A percentile compares a stretch with the other conserved stretches of the same genome.
Evolutionary conservation across 1,284 basidiomycete species (phyloP).

Genomic region (Xerocomus nothofagi): DNA sequence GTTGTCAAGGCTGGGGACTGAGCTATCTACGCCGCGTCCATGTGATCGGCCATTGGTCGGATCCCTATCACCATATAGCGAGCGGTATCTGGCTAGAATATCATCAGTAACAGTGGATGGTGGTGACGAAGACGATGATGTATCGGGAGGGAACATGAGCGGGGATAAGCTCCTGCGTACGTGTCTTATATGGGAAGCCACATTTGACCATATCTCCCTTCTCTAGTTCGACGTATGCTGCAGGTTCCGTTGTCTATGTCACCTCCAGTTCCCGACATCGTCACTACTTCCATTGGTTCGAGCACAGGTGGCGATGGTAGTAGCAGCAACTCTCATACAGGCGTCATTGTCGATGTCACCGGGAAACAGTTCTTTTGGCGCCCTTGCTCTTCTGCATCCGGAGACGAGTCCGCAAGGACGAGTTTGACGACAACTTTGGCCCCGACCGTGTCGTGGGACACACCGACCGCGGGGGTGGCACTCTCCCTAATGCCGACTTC

Average conservation of each 20-base stretch:
- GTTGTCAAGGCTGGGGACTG: constrained; percentile 3
- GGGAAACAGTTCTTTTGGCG: constrained; percentile 24
- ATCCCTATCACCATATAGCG: constrained; percentile 3
- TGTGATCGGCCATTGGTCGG: constrained; percentile 1
- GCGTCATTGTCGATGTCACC: constrained; percentile 30
- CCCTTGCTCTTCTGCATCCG: constrained; percentile 30
- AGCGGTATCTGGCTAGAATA: constrained; percentile 16
- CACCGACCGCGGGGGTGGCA: constrained; percentile 23
- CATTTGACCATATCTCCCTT: neutral
- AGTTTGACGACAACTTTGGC: constrained; percentile 54
- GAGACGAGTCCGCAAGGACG: constrained; percentile 25
- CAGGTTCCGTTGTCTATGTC: constrained; percentile 20
- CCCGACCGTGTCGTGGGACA: constrained; percentile 42
- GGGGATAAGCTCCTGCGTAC: constrained; percentile 29
- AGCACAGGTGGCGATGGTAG: too few relatives aligned
- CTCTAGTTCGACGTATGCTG: constrained; percentile 25
- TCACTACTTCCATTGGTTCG: constrained; percentile 7
- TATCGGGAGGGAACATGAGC: constrained; percentile 22
- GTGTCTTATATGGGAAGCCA: constrained; percentile 17
- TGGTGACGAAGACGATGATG: constrained; percentile 3
- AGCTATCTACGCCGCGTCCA: constrained; percentile 7
- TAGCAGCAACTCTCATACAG: constrained; percentile 17
- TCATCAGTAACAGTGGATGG: constrained; percentile 20
- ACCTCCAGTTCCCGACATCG: constrained; percentile 24
- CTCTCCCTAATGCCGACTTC: constrained; percentile 40